Conservation (phyloP, 768 basidiomycete genomes). For the Hypsizygus marmoreus region DNA sequence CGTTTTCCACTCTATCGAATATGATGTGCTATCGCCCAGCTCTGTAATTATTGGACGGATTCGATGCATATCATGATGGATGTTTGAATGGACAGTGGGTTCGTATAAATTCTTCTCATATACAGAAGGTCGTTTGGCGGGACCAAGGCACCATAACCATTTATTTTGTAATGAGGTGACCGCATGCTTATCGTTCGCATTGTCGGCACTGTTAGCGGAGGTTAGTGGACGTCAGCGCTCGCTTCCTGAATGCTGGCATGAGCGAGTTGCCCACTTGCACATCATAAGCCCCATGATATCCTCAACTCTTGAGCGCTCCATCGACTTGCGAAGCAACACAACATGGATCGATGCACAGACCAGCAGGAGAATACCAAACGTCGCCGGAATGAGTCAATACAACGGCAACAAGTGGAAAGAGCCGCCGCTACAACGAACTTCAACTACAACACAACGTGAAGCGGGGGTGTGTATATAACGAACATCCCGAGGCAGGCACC, state of each 20-base stretch:
- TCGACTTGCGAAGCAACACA: slow-evolving; percentile 52
- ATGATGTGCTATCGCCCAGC: slow-evolving; percentile 18
- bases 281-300: slow-evolving; percentile 71
- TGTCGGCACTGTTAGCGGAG: slow-evolving; percentile 51
- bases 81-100: neutral
- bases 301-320: slow-evolving; percentile 57
- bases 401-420: slow-evolving; percentile 57
- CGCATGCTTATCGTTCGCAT: slow-evolving; percentile 68
- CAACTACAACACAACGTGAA: slow-evolving; percentile 74
- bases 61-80: neutral
- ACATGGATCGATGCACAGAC: slow-evolving; percentile 63
- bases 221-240: slow-evolving; percentile 10
- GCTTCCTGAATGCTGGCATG: no score
- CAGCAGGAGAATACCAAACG: slow-evolving; percentile 57
- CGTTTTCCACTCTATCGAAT: slow-evolving; percentile 49
- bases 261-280: slow-evolving; percentile 49
- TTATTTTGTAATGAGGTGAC: slow-evolving; percentile 28
- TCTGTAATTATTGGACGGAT: neutral
- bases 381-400: slow-evolving; percentile 69
- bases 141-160: no score
- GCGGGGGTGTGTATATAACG: slow-evolving; percentile 67
- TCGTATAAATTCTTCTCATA: no score
- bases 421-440: no score
- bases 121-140: no score
- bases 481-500: slow-evolving; percentile 68